phyloP scores from a whole-genome alignment of 179 eudicot species.

The Carnegiea gigantea region DNA sequence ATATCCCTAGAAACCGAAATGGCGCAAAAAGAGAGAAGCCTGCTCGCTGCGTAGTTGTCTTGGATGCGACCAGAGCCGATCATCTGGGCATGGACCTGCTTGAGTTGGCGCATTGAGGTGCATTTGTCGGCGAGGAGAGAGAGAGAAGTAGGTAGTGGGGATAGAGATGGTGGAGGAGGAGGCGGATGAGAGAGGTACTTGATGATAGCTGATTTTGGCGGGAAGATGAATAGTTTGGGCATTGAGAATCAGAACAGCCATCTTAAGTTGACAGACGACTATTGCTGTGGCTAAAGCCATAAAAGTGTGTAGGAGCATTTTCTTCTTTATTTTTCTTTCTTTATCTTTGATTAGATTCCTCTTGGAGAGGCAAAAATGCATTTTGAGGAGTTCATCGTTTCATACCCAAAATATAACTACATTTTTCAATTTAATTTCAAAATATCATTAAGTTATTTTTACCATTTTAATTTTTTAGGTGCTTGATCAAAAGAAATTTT shows the following conservation, averaged over 20 bases:
- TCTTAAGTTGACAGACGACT: no score
- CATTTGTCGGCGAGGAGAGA: slow-evolving; percentile 50
- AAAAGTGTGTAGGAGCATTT: no score
- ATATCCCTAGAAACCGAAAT: slow-evolving; percentile 46
- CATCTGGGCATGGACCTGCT: slow-evolving; percentile 68
- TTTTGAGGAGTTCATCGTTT: no score
- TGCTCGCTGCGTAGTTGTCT: slow-evolving; percentile 62
- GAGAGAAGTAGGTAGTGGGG: slow-evolving; percentile 21
- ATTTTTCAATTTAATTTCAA: no score
- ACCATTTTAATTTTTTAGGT: no score
- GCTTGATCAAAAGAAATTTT: no score
- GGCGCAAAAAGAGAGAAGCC: slow-evolving; percentile 50
- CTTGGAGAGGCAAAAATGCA: no score
- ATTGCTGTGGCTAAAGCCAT: no score
- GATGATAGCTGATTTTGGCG: slow-evolving; percentile 27
- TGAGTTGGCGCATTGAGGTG: slow-evolving; percentile 48
- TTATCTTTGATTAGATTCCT: no score
- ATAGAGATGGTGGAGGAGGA: not conserved
- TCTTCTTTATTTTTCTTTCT: no score
- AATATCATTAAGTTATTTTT: no score
- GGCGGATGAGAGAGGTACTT: slow-evolving; percentile 8
- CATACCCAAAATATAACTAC: no score
- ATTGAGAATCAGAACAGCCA: not conserved
- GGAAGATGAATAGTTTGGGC: slow-evolving; percentile 24
- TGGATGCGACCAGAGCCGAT: slow-evolving; percentile 44